phyloP scores from a whole-genome alignment of 305 asterid genomes.

The Salvia sclarea region DNA sequence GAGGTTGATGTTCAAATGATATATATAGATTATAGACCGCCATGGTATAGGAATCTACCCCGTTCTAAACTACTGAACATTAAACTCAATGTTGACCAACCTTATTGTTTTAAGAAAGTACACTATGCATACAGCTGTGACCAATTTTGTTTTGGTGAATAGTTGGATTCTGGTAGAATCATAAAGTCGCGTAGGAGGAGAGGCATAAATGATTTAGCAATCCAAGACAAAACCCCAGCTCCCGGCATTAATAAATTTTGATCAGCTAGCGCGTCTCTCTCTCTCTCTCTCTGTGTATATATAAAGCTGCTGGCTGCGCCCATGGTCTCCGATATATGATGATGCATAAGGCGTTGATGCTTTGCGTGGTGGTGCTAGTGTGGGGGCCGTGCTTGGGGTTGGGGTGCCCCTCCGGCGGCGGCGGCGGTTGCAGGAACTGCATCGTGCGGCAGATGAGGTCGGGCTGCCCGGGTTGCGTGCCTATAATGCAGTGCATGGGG shows the following conservation, averaged over 20 bases:
- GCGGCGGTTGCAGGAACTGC: conserved; percentile 56
- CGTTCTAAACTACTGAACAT: too few species aligned
- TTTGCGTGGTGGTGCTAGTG: conserved; percentile 21
- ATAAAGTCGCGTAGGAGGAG: conserved; percentile 25
- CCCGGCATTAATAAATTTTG: conserved; percentile 37
- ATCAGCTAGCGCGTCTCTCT: not conserved
- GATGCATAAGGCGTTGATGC: conserved; percentile 11
- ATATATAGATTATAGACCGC: too few species aligned
- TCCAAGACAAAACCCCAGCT: conserved; percentile 45
- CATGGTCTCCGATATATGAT: too few species aligned
- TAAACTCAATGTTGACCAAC: too few species aligned
- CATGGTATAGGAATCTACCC: too few species aligned
- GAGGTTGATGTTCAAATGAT: too few species aligned
- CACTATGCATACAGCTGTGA: too few species aligned
- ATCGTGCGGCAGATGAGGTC: conserved; percentile 49
- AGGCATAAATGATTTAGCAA: conserved; percentile 55
- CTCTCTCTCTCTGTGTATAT: too few species aligned
- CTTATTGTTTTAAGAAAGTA: too few species aligned
- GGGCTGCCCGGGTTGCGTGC: conserved; percentile 68
- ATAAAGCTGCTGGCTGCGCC: too few species aligned
- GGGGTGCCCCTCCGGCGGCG: conserved; percentile 55
- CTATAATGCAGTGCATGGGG: conserved; percentile 78
- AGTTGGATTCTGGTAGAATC: not conserved
- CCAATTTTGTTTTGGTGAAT: not conserved
- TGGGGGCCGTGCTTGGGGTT: conserved; percentile 29